Base-by-base conservation (phyloP, 768 basidiomycete species). In the Hypholoma sublateritium region DNA sequence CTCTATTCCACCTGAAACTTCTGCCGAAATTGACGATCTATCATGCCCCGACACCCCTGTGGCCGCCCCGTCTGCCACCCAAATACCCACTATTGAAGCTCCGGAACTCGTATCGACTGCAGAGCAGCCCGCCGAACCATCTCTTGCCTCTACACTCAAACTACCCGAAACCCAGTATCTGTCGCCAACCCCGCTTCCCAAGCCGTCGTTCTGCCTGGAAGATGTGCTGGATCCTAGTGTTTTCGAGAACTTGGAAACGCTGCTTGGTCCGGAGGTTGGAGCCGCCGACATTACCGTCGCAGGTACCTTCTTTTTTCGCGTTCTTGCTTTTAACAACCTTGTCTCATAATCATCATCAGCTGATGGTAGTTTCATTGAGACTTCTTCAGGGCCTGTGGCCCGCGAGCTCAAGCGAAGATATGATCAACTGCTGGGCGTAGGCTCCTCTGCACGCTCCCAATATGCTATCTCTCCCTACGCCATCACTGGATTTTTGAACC, bases 401-500 rank as follows among this genome's bases (percentile, higher is more conserved):
- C 82, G 84, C 39, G 89, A 89, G 62, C 75, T 93, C 53, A 94
- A 93, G 78, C 79, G 79, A 64, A 79, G 82, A 25, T 90, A 88
- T 65, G 92, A 94, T 68, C 81, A 85, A 49, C 73, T 80, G 42
- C 69, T 84, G 35, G 87, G 89, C 12, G 88, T 93, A 28, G 80
- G 83, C 14, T 79, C 80, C 64, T 77, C 83, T 58, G 77, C 85
- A 11, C 83, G 87, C 28, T 92, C 90, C 12, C 91, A 91, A 2
- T 93, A 87, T 67, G 84, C 85, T 37, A 89, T 91, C 63, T 32
- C 90, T 12, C 91, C 91, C 2, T 93, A 87, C 67, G 85, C 85
- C 37, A 89, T 91, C 63, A 92, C 90, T n/a, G 86, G 86, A 7
- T 86, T 89, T 64, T 80, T 88, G 47, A 92, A 90, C 67, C 89